A percentile compares a stretch with the other conserved stretches of the same genome.
phyloP scores from a whole-genome alignment of 2,329 filamentous ascomycete genomes.

The Camillea tinctor region DNA sequence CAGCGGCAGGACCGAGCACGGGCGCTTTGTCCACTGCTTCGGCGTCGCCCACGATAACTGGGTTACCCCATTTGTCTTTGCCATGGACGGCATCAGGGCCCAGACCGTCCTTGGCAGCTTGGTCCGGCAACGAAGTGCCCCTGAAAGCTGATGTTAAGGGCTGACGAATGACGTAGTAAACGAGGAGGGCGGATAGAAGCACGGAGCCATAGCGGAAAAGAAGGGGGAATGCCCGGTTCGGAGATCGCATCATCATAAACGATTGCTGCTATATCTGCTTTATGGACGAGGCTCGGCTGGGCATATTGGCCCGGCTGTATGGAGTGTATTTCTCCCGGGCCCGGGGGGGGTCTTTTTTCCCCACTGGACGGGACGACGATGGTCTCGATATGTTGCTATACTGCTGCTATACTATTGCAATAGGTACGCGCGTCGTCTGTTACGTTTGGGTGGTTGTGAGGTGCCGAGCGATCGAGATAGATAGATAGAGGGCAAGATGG shows the following conservation, averaged over 20 bases:
- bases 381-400: conserved; percentile 6
- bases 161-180: conserved; percentile 32
- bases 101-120: conserved; percentile 5
- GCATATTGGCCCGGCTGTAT: conserved; percentile 26
- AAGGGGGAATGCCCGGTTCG: conserved; percentile 30
- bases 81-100: neutral
- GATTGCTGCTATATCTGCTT: conserved; percentile 25
- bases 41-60: conserved; percentile 4
- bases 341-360: neutral
- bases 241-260: conserved; percentile 26
- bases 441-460: neutral
- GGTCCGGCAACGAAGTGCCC: conserved; percentile 6
- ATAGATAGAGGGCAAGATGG: too few species aligned
- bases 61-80: conserved; percentile 3
- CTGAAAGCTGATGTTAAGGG: conserved; percentile 20
- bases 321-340: conserved; percentile 16
- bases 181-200: conserved; percentile 30
- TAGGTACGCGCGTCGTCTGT: conserved; percentile 2
- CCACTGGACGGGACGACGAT: neutral
- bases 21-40: conserved; percentile 1
- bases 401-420: too few species aligned
- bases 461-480: conserved; percentile 4
- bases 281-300: conserved; percentile 15
- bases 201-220: conserved; percentile 31
- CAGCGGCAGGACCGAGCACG: conserved; percentile 13